Percentiles rank a stretch among this genome's conserved stretches.
phyloP scores from a whole-genome alignment of 306 rosid species.

The Vicia faba region DNA sequence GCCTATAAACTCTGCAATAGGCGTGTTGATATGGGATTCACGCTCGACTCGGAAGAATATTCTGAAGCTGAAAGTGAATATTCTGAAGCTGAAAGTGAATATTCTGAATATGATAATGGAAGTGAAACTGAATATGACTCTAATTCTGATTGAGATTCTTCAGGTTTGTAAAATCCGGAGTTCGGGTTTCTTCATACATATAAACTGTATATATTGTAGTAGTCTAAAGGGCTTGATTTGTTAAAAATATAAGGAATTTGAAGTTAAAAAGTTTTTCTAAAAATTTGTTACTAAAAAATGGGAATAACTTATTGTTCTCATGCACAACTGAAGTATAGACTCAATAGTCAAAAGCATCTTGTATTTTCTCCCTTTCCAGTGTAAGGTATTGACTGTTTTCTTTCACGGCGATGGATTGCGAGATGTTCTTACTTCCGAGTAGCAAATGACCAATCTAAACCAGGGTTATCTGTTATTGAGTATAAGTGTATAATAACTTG shows the following conservation, averaged over 20 bases:
- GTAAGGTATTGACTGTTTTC: not conserved
- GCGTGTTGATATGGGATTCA: conserved; percentile 59
- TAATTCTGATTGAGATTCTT: conserved; percentile 35
- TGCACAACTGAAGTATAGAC: not conserved
- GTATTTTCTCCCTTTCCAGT: not conserved
- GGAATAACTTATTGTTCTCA: not conserved
- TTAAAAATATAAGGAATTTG: not conserved
- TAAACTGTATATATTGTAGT: conserved; percentile 24
- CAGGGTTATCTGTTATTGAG: not conserved
- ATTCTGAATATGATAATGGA: conserved; percentile 35
- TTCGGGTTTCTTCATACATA: conserved; percentile 24
- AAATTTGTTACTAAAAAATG: not conserved
- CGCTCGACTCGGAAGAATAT: conserved; percentile 34
- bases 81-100: too few relatives aligned
- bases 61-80: conserved; percentile 6
- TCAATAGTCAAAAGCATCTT: not conserved
- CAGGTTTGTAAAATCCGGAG: conserved; percentile 31
- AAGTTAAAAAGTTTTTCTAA: not conserved
- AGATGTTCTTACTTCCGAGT: not conserved
- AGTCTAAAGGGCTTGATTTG: not conserved
- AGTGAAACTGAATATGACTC: conserved; percentile 36
- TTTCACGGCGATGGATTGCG: not conserved
- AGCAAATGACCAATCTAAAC: not conserved
- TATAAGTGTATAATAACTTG: not conserved
- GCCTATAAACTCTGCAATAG: conserved; percentile 67